Evolutionary conservation across 306 rosid genomes (phyloP).

Genomic region (Styphnolobium japonicum): DNA sequence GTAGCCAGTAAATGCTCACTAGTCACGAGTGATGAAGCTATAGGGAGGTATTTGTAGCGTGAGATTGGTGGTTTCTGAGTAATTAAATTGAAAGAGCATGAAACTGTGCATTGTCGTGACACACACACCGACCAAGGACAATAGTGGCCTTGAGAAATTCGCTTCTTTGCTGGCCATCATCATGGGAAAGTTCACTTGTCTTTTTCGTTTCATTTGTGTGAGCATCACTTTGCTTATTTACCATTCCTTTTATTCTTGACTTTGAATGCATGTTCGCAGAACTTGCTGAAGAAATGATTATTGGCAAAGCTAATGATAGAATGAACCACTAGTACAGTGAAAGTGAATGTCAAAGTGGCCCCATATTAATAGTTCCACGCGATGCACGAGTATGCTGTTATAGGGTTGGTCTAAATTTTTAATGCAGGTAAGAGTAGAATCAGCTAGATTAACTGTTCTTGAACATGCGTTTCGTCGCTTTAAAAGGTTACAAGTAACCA

Average conservation of each 20-base stretch:
- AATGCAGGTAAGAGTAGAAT: no score
- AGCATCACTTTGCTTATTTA: not conserved
- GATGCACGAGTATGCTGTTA: not conserved
- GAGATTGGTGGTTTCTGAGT: not conserved
- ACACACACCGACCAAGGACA: not conserved
- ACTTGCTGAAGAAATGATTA: not conserved
- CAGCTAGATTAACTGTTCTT: not conserved
- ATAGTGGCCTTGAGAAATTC: not conserved
- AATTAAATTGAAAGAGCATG: not conserved
- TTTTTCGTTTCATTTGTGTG: not conserved
- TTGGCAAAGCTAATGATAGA: not conserved
- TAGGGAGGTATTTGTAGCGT: slow-evolving; percentile 6
- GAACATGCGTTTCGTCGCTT: not conserved
- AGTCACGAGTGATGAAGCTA: not conserved
- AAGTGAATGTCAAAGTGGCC: not conserved
- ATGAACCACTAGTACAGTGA: not conserved
- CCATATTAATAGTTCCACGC: not conserved
- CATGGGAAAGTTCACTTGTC: not conserved
- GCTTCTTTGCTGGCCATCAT: not conserved
- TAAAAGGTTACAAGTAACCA: not conserved
- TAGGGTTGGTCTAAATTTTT: no score
- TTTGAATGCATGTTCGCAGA: slow-evolving; percentile 5
- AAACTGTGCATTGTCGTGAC: slow-evolving; percentile 1
- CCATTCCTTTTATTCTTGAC: not conserved
- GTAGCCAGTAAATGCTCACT: not conserved